Evolutionary conservation across 768 basidiomycete genomes (phyloP).

Genomic region (Dentipellis sp.): DNA sequence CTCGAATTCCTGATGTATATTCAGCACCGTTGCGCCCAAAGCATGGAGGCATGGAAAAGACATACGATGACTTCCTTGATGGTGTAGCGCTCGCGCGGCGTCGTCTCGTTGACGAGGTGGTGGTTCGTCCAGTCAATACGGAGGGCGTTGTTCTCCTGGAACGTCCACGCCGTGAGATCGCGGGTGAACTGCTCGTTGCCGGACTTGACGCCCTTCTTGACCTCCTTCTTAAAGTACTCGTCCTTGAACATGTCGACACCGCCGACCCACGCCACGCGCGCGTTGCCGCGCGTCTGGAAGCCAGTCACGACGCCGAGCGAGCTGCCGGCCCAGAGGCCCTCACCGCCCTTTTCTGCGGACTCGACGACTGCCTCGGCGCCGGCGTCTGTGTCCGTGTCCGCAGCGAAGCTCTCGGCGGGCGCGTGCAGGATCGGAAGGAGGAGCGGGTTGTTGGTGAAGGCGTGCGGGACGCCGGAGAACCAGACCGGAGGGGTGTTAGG

Average conservation of each 20-base stretch:
- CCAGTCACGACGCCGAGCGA: constrained; percentile 73
- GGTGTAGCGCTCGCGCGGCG: constrained; percentile 66
- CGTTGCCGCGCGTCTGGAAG: constrained; percentile 77
- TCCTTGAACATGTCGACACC: constrained; percentile 76
- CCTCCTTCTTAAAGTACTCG: constrained; percentile 47
- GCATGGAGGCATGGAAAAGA: constrained; percentile 1
- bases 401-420: constrained; percentile 65
- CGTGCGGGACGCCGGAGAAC: constrained; percentile 66
- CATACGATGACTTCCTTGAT: constrained; percentile 78
- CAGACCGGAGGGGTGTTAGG: constrained; percentile 50
- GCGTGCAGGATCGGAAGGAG: constrained; percentile 77
- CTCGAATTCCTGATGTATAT: constrained; percentile 50
- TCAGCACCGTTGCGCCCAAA: background rate
- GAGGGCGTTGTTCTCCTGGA: constrained; percentile 78
- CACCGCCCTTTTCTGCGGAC: constrained; percentile 64
- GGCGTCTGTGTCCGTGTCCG: constrained; percentile 50
- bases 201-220: constrained; percentile 43
- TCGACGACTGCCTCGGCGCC: constrained; percentile 58
- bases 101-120: constrained; percentile 55
- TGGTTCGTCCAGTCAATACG: constrained; percentile 72
- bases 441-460: constrained; percentile 64
- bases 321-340: constrained; percentile 78
- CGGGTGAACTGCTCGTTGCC: constrained; percentile 69
- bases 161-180: constrained; percentile 82
- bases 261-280: constrained; percentile 74